Evolutionary conservation across 2,329 filamentous ascomycete genomes (phyloP).

Genomic region (Colletotrichum graminicola): DNA sequence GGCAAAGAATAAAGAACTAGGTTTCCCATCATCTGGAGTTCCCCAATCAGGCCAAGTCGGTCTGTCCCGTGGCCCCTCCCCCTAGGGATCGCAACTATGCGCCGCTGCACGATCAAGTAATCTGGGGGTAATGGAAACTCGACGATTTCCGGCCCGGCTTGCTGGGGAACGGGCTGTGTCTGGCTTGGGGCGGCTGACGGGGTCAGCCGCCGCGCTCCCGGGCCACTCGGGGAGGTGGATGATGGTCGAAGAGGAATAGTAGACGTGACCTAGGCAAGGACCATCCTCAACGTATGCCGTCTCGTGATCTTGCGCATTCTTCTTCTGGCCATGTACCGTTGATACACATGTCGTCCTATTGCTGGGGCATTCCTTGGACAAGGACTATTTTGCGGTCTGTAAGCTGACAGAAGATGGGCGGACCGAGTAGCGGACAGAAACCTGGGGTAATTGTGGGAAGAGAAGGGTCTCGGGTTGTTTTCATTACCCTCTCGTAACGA

Average conservation of each 20-base stretch:
- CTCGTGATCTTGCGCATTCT: constrained; percentile 37
- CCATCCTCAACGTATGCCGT: constrained; percentile 37
- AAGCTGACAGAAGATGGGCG: constrained; percentile 3
- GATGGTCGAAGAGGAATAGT: background rate
- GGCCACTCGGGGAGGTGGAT: constrained; percentile 32
- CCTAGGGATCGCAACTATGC: constrained; percentile 8
- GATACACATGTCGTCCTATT: background rate
- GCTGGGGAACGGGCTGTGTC: constrained; percentile 10
- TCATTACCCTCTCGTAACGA: constrained; percentile 7
- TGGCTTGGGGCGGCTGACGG: constrained; percentile 30
- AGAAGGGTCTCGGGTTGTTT: constrained; percentile 32
- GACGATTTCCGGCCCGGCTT: constrained; percentile 13
- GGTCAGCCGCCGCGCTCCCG: constrained; percentile 40
- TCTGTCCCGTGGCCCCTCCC: constrained; percentile 40
- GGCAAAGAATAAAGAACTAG: constrained; percentile 9
- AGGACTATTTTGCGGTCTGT: background rate
- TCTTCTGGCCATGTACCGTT: constrained; percentile 2
- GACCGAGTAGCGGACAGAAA: constrained; percentile 21
- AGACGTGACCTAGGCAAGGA: constrained; percentile 21
- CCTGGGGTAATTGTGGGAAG: constrained; percentile 36
- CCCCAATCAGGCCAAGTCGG: constrained; percentile 38
- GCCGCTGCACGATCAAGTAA: constrained; percentile 44
- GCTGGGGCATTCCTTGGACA: constrained; percentile 6
- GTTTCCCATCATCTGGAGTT: constrained; percentile 17
- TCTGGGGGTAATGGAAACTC: constrained; percentile 45